Evolutionary conservation across 495 filamentous ascomycete genomes (phyloP).

Genomic region (Pseudomonodictys pantanalensis): DNA sequence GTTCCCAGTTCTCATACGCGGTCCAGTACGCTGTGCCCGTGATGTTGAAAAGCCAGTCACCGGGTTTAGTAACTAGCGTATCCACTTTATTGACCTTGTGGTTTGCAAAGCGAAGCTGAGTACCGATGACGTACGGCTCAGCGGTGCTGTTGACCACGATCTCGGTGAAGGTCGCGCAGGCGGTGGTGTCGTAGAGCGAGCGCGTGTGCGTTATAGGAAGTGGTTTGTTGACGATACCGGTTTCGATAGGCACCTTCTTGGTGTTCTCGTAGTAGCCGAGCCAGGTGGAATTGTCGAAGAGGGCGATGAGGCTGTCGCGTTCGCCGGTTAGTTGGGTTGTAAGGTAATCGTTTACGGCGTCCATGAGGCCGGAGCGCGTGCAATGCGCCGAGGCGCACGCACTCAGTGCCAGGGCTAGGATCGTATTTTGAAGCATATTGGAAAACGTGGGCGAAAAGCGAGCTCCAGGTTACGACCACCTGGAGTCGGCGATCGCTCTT

Average conservation of each 20-base stretch:
- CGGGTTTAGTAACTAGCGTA: slow-evolving; percentile 45
- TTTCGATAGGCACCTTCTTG: slow-evolving; percentile 36
- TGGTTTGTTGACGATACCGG: slow-evolving; percentile 43
- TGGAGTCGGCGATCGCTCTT: background rate
- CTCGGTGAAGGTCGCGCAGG: slow-evolving; percentile 55
- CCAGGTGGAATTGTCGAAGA: slow-evolving; percentile 29
- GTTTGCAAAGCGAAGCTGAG: slow-evolving; percentile 47
- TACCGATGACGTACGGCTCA: slow-evolving; percentile 52
- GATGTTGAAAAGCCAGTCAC: slow-evolving; percentile 54
- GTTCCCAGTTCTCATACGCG: slow-evolving; percentile 45
- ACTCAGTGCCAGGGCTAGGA: background rate
- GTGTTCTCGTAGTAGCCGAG: slow-evolving; percentile 42
- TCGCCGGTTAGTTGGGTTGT: slow-evolving; percentile 15
- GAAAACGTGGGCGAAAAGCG: background rate
- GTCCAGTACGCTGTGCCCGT: slow-evolving; percentile 48
- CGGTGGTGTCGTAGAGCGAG: slow-evolving; percentile 48
- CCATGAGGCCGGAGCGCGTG: slow-evolving; percentile 6
- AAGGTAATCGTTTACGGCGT: slow-evolving; percentile 16
- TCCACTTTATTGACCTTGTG: slow-evolving; percentile 41
- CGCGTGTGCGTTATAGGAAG: slow-evolving; percentile 50
- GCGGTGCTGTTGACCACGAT: slow-evolving; percentile 44
- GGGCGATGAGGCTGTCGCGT: slow-evolving; percentile 9
- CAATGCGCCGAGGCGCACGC: slow-evolving; percentile 22
- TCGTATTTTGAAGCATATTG: slow-evolving; percentile 6
- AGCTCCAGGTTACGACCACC: background rate